Evolutionary conservation across 2,329 filamentous ascomycete genomes (phyloP), one percentile per base, ranked within the genome.

Genomic region (Ophiosphaerella korrae): DNA sequence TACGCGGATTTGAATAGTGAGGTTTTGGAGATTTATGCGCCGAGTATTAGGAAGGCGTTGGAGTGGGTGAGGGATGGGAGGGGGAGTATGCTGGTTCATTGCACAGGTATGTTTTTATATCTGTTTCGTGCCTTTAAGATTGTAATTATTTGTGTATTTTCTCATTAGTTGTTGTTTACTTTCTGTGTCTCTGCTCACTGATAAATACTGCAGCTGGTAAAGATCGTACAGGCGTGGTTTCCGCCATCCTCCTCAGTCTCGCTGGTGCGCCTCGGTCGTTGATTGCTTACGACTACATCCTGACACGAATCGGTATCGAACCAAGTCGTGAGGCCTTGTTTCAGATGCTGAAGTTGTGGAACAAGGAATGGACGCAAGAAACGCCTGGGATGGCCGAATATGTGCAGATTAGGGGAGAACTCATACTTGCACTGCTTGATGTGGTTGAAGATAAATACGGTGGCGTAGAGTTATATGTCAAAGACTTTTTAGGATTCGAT

Each of bases 141-240:
- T 37, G 16, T 8, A 2, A 21, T 11, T 6, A 23, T n/a, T 16
- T 16, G 34, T 8, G 34, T 36, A 9, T 7, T 16, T 16, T 21
- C 34, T 33, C 14, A 23, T n/a, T 42, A n/a, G 14, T 16, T n/a
- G 31, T 33, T 23, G 29, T n/a, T 42, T 42, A 7, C 18, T 21
- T 21, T 4, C 18, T 4, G 3, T 21, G 5, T 3, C 18, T 21
- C 18, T 21, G 5, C 7, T 24, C 37, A 12, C 23, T 34, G 7
- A 24, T 37, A 29, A 33, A 13, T 24, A 7, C 14, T 23, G 11
- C 16, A 59, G 62, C 58, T 23, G 60, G 62, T 16, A 65, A 65
- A 50, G 60, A 63, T 36, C 53, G 62, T 26, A 63, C 60, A 4
- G 62, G 60, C 34, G 52, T 62, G 3, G 52, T 65, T 7, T 52